Base-by-base conservation (phyloP, 164 flowering plant species). In the Kalanchoe fedtschenkoi region DNA sequence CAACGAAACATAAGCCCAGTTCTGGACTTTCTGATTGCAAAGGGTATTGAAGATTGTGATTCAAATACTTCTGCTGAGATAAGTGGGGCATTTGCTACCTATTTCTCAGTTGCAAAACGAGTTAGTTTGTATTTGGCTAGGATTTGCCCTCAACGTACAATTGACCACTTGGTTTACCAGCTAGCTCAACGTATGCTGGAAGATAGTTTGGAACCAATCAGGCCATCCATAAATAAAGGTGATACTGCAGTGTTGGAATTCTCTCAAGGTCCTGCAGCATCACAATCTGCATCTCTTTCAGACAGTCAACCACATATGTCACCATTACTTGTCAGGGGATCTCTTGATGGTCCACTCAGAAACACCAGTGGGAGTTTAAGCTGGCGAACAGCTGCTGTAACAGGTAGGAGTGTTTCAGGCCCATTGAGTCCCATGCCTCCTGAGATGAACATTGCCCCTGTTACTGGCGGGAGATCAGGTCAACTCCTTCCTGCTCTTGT, bases 21-120 rank as follows among this genome's bases (percentile, higher is more conserved):
- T 72, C 78, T 93, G 32, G 97, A 93, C 74, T 93, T 93, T 75
- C 65, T 93, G 75, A 88, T 93, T 57, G 81, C 97, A 13, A 93
- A 90, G 70, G 99, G 99, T 46, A 90, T 93, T 69, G 99, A 93
- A 78, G 99, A 93, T 70, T 93, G 91, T 70, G 99, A 93, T 80
- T 88, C 99, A 68, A 93, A 91, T 75, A 89, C 97, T 67, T 91
- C 97, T 61, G 91, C 97, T 17, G 99, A 93, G 75, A 93, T 93
- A 62, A 88, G 83, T 75, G 97, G 99, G 67, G 97, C 97, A 35
- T 93, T 93, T 75, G 99, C 99, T 10, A 90, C 99, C 29, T 91
- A 95, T 64, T 95, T 95, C 64, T 89, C 97, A 0, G 99, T 95
- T 68, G 99, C 99, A 41, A 95, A 95, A 75, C 87, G 99, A 35